Conservation (phyloP, 805 yeast genomes). For the Wickerhamomyces subpelliculosus region DNA sequence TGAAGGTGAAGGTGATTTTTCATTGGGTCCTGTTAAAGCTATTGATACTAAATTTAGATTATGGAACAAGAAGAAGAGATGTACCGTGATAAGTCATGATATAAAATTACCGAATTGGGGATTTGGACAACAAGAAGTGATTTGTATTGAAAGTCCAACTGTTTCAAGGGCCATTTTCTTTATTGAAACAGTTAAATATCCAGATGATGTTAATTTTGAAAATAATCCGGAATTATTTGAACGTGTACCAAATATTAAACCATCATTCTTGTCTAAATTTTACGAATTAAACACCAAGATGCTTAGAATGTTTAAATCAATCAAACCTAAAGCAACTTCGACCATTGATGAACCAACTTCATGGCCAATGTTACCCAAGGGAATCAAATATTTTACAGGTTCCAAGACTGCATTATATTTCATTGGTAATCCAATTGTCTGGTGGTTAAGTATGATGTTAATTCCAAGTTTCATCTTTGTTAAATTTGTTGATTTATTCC, state of each 20-base stretch:
- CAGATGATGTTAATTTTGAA: conserved; percentile 18
- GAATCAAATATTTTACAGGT: conserved; percentile 51
- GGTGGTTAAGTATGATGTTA: conserved; percentile 37
- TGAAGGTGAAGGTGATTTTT: conserved; percentile 22
- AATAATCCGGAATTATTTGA: conserved; percentile 16
- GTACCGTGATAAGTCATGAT: conserved; percentile 69
- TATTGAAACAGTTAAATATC: conserved; percentile 52
- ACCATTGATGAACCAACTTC: conserved; percentile 38
- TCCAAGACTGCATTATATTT: conserved; percentile 43
- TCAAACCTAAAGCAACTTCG: conserved; percentile 15
- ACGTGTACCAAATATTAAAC: conserved; percentile 16
- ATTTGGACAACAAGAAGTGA: conserved; percentile 76
- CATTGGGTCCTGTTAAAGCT: conserved; percentile 9
- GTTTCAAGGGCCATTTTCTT: conserved; percentile 64
- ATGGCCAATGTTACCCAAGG: conserved; percentile 58
- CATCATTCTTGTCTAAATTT: conserved; percentile 13
- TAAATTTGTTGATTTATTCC: conserved; percentile 20
- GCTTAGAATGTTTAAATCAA: conserved; percentile 9
- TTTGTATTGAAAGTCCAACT: conserved; percentile 74
- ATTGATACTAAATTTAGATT: conserved; percentile 67
- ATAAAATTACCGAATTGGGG: conserved; percentile 81
- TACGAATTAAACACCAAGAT: conserved; percentile 15
- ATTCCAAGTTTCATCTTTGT: conserved; percentile 21
- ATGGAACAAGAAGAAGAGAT: conserved; percentile 57
- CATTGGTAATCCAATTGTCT: conserved; percentile 57